phyloP scores from a whole-genome alignment of 495 filamentous ascomycete genomes.

The Annulohypoxylon moriforme region DNA sequence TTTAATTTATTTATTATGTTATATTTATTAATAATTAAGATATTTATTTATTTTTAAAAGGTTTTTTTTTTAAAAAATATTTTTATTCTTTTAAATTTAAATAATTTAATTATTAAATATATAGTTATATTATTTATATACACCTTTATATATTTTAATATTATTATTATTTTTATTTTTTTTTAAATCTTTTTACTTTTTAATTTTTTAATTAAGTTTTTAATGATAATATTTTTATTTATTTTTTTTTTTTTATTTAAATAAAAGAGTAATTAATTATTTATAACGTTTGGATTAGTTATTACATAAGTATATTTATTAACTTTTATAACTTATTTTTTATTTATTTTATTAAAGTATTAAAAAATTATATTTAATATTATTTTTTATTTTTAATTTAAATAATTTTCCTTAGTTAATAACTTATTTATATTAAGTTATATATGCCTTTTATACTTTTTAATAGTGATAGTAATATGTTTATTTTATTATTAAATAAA shows the following conservation, averaged over 20 bases:
- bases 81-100: background rate
- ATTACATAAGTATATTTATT: too few relatives aligned
- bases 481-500: too few relatives aligned
- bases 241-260: background rate
- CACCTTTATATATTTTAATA: background rate
- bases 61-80: background rate
- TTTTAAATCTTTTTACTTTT: background rate
- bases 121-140: background rate
- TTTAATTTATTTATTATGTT: too few relatives aligned
- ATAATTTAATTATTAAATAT: background rate
- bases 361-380: too few relatives aligned
- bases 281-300: background rate
- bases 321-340: background rate
- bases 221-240: background rate
- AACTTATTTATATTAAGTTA: too few relatives aligned
- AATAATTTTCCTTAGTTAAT: too few relatives aligned
- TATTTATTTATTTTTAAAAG: too few relatives aligned
- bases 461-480: too few relatives aligned
- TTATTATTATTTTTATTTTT: background rate
- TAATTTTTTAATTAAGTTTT: background rate
- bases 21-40: too few relatives aligned
- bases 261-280: background rate
- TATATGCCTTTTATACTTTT: too few relatives aligned
- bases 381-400: too few relatives aligned
- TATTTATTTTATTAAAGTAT: background rate